Conservation (phyloP, 139 green algal species). For the Volvox africanus region DNA sequence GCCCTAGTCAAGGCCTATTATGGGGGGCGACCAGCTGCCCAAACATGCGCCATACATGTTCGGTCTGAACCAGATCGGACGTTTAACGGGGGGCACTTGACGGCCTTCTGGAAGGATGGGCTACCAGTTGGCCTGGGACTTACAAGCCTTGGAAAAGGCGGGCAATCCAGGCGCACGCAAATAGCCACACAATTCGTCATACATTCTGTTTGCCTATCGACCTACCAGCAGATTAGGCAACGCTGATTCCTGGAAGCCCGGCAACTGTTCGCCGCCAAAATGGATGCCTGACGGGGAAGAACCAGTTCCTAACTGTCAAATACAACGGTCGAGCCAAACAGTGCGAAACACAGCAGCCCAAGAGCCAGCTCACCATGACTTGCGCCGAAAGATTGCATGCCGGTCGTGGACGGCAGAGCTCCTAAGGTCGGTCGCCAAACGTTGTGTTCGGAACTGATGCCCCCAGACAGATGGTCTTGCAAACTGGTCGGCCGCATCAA, state of each 20-base stretch:
- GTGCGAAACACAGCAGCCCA: not conserved
- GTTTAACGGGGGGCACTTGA: too few relatives aligned
- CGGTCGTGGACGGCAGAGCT: not conserved
- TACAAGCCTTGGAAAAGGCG: too few relatives aligned
- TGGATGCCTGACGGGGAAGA: not conserved
- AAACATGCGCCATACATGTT: too few relatives aligned
- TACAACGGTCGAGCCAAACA: not conserved
- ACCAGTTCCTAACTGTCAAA: not conserved
- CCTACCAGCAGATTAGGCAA: not conserved
- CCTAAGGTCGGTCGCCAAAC: conserved; percentile 12
- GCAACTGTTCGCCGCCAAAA: not conserved
- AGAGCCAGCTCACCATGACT: not conserved
- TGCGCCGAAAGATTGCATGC: not conserved
- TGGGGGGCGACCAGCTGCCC: too few relatives aligned
- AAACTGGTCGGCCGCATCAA: conserved; percentile 16
- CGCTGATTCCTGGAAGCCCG: not conserved
- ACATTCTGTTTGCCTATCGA: not conserved
- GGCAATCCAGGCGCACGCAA: too few relatives aligned
- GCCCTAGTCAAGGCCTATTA: too few relatives aligned
- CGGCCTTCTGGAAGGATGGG: too few relatives aligned
- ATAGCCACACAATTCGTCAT: too few relatives aligned
- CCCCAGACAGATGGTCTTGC: conserved; percentile 15
- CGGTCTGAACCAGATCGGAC: too few relatives aligned
- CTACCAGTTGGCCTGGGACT: too few relatives aligned
- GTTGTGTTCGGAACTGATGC: not conserved